phyloP scores from a whole-genome alignment of 208 protist species.

The Crithidia sp. region DNA sequence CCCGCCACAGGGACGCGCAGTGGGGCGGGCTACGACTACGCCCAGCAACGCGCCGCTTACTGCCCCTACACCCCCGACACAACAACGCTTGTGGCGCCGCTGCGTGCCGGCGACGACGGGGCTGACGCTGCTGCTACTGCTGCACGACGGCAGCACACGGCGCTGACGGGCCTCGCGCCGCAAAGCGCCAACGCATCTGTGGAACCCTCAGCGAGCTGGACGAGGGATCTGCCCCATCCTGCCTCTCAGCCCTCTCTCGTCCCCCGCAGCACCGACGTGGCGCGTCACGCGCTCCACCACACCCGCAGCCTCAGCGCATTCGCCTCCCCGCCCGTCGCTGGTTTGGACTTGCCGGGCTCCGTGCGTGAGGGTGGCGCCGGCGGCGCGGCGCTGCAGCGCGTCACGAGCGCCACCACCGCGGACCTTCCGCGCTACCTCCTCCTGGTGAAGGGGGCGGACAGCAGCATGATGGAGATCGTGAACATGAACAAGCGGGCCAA shows the following conservation, averaged over 20 bases:
- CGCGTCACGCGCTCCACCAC: neutral
- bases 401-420: neutral
- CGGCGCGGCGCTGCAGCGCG: neutral
- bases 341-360: slow-evolving; percentile 1
- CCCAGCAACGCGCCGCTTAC: neutral
- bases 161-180: no score
- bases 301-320: neutral
- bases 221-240: neutral
- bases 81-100: neutral
- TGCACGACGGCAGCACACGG: no score
- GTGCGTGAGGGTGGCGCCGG: neutral
- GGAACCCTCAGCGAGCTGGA: no score
- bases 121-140: no score
- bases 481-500: slow-evolving; percentile 57
- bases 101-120: neutral
- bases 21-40: neutral
- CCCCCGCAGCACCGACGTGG: neutral
- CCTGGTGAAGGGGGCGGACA: slow-evolving; percentile 89
- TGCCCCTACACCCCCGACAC: slow-evolving; percentile 1
- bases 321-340: neutral
- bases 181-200: no score
- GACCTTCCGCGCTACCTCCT: slow-evolving; percentile 49
- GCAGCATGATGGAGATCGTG: slow-evolving; percentile 76
- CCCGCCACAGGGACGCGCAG: neutral
- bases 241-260: neutral